phyloP scores from a whole-genome alignment of 352 stramenopile species.

The Pythium grandisporangium region DNA sequence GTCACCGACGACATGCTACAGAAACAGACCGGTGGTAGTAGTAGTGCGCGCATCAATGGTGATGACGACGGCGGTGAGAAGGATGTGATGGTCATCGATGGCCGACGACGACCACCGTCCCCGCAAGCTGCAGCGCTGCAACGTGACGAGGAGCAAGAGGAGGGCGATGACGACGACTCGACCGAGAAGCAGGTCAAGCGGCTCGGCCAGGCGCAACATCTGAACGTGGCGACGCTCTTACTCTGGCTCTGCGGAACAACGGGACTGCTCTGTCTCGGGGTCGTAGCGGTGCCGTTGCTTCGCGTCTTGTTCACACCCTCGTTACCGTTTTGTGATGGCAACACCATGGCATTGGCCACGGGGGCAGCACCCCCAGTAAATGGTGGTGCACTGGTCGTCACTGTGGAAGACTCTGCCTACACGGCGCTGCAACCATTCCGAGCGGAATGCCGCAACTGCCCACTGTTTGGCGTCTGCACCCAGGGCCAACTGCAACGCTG shows the following conservation, averaged over 20 bases:
- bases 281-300: slow-evolving; percentile 30
- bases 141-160: slow-evolving; percentile 13
- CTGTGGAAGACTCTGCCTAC: slow-evolving; percentile 22
- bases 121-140: slow-evolving; percentile 10
- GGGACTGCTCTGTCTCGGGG: slow-evolving; percentile 25
- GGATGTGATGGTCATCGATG: no score
- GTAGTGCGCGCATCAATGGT: slow-evolving; percentile 5
- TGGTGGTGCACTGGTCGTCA: slow-evolving; percentile 5
- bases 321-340: slow-evolving; percentile 46
- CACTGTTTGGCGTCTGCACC: slow-evolving; percentile 47
- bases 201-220: slow-evolving; percentile 23
- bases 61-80: slow-evolving; percentile 7
- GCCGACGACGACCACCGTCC: no score
- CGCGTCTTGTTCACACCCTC: slow-evolving; percentile 18
- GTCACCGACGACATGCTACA: slow-evolving; percentile 13
- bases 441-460: slow-evolving; percentile 37
- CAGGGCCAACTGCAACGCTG: slow-evolving; percentile 40
- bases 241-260: slow-evolving; percentile 25
- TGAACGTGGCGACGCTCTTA: slow-evolving; percentile 25
- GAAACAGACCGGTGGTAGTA: slow-evolving; percentile 3
- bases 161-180: slow-evolving; percentile 39
- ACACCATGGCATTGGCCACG: slow-evolving; percentile 7
- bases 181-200: slow-evolving; percentile 27
- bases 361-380: slow-evolving; percentile 23
- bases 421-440: slow-evolving; percentile 44